Evolutionary conservation across 164 flowering plant species (phyloP), one percentile per base, ranked within the genome.

Genomic region (Taxillus chinensis): DNA sequence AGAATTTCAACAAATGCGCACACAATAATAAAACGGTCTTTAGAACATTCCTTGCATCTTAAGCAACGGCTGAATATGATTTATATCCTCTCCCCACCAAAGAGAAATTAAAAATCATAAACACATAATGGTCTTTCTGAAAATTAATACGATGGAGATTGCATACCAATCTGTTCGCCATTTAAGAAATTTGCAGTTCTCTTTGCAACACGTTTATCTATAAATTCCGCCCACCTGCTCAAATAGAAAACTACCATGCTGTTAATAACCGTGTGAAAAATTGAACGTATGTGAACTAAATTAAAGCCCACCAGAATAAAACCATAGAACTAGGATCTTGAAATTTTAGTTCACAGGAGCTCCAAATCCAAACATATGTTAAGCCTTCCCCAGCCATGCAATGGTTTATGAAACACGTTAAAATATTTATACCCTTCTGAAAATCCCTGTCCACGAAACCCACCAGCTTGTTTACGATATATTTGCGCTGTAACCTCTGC

Each of bases 221-320:
- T 66, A 67, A 89, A 95, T 68, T 93, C 97, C 70, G 87, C 95
- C 99, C 99, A 95, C 79, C 99, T 89, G 67, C 73, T 76, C 3
- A 38, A 2, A 5, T 38, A 3, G 68, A 50, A 41, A 8, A 53
- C 13, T 15, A 39, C 39, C 49, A 65, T 43, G 61, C 4, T 39
- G 5, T 2, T 49, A 13, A 46, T 38, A 59, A 46, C 13, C 15
- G 7, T 1, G 56, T 53, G 7, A 17, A 7, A 14, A 8, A 53
- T 17, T n/a, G 46, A 6, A 0, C 46, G 2, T 53, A 1, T n/a
- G 56, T 53, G 8, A 53, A 14, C 7, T 27, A 27, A 27, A 0
- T 27, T 27, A 27, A 27, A 27, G 27, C 27, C 27, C 27, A 27
- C 27, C 27, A 27, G 27, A 27, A 27, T 27, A 27, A 27, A 27